Percentiles rank a stretch among this genome's conserved stretches.
Evolutionary conservation across 257 asterid species (phyloP).

Genomic region (Coffea canephora): DNA sequence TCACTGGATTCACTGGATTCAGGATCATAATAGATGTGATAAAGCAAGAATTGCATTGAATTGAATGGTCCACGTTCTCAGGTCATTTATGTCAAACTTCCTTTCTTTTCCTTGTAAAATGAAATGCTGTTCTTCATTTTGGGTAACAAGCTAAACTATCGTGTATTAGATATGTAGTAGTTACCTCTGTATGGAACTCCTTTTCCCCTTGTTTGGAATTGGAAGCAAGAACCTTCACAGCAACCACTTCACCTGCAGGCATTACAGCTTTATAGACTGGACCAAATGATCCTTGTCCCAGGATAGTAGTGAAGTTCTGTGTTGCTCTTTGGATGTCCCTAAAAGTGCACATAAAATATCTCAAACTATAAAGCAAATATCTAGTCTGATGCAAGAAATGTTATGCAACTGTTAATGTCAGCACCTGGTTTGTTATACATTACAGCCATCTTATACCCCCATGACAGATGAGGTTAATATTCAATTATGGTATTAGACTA

Average conservation of each 20-base stretch:
- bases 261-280: constrained; percentile 89
- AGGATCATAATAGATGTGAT: no score
- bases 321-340: constrained; percentile 97
- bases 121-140: not conserved
- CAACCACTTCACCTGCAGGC: constrained; percentile 81
- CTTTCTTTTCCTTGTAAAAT: not conserved
- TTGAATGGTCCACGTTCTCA: not conserved
- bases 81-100: not conserved
- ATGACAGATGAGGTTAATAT: not conserved
- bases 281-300: constrained; percentile 98
- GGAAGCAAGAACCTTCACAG: constrained; percentile 95
- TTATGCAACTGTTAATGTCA: constrained; percentile 1
- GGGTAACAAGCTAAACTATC: no score
- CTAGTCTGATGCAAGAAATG: not conserved
- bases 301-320: constrained; percentile 68
- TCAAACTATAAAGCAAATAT: not conserved
- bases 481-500: not conserved
- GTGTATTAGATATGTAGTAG: not conserved
- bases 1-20: not conserved
- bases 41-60: not conserved
- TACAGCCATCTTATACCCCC: not conserved
- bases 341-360: constrained; percentile 24
- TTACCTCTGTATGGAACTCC: constrained; percentile 94
- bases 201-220: constrained; percentile 96
- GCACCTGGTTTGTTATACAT: no score